These are phyloP conservation scores for Melaleuca alternifolia DNA, from an alignment of 345 rosid species.

Conservation along the genomic window DNA sequence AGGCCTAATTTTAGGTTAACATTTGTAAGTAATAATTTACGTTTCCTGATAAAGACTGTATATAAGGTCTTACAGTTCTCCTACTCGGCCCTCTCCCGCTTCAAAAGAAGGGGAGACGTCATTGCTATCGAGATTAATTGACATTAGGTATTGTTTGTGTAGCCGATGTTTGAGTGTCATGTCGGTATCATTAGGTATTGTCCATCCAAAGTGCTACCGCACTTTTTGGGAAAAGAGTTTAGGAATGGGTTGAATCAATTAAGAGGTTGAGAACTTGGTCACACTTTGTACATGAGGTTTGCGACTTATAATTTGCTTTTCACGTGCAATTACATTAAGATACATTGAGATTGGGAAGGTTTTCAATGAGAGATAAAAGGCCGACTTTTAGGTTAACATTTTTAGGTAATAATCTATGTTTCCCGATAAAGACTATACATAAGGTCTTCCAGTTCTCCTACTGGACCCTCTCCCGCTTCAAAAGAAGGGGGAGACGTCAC, in stretches of 20 bases:
- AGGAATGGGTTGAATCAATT: neutral
- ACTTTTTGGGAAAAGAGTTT: neutral
- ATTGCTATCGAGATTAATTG: neutral
- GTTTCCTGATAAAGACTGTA: neutral
- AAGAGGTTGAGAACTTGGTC: fast-evolving
- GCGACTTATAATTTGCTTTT: neutral
- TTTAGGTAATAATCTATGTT: too few relatives aligned
- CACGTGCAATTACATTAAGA: neutral
- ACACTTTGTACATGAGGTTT: neutral
- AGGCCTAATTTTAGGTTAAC: neutral
- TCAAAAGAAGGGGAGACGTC: neutral
- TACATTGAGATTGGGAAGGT: neutral
- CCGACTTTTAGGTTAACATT: neutral
- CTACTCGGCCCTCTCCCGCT: neutral
- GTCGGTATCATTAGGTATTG: neutral
- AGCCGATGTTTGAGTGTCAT: neutral
- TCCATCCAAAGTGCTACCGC: neutral
- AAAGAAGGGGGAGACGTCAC: neutral
- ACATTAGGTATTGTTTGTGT: neutral
- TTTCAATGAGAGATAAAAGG: neutral
- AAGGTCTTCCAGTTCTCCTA: neutral
- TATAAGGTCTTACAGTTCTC: neutral
- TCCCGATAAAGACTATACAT: neutral
- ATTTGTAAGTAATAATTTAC: too few relatives aligned
- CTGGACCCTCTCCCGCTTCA: neutral